Percentiles rank a stretch among this genome's conserved stretches.
Conservation (phyloP, 805 yeast genomes). For the Saturnispora halmiae region DNA sequence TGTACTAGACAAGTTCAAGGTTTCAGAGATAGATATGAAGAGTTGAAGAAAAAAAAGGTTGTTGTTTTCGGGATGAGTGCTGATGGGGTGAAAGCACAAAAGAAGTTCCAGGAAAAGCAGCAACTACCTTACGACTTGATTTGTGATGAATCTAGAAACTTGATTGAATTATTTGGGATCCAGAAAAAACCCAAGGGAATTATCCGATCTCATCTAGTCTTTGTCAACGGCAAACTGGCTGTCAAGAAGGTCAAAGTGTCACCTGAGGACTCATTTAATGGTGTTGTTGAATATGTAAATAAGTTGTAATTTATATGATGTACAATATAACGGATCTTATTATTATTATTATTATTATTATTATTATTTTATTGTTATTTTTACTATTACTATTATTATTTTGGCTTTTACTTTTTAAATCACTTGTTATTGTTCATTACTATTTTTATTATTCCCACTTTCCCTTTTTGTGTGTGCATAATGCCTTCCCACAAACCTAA, state of each 20-base stretch:
- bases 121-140: slow-evolving; percentile 64
- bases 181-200: slow-evolving; percentile 68
- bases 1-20: slow-evolving; percentile 94
- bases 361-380: no score
- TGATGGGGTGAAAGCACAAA: slow-evolving; percentile 73
- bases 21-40: slow-evolving; percentile 56
- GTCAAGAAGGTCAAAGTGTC: slow-evolving; percentile 45
- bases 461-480: no score
- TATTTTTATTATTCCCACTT: no score
- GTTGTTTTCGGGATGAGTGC: slow-evolving; percentile 75
- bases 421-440: no score
- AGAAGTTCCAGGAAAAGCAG: slow-evolving; percentile 65
- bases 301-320: no score
- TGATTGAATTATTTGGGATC: slow-evolving; percentile 74
- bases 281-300: slow-evolving; percentile 41
- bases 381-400: no score
- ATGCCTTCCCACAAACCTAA: no score
- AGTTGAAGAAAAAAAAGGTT: slow-evolving; percentile 38
- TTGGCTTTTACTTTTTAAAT: no score
- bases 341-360: no score
- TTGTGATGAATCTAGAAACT: slow-evolving; percentile 61
- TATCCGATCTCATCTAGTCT: slow-evolving; percentile 87
- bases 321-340: no score
- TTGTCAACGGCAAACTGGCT: slow-evolving; percentile 63
- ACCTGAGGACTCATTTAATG: slow-evolving; percentile 49